Evolutionary conservation across 768 basidiomycete species (phyloP), one percentile per base, ranked within the genome.

Genomic region (Phallus indusiatus): DNA sequence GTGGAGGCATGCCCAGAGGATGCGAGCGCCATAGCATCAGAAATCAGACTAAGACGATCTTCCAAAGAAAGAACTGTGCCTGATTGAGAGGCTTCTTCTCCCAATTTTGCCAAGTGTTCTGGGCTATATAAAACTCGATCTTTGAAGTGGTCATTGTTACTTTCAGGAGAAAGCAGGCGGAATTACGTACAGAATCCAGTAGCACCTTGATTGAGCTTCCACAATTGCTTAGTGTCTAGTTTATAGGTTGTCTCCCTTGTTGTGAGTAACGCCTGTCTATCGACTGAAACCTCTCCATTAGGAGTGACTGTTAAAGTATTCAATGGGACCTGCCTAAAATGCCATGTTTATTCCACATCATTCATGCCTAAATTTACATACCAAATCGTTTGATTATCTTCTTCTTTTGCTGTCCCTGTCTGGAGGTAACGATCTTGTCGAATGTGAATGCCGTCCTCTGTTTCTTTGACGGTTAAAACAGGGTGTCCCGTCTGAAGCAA

Each of bases 341-440:
- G 14, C 14, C 42, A 42, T 4, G 4, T 42, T n/a, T 5, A 2
- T 42, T n/a, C 12, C 4, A 42, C 2, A 14, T 42, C n/a, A 16
- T 3, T 51, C 21, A 51, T 3, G 14, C 21, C 16, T 46, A n/a
- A 16, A 2, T 4, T 18, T 37, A 52, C 69, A 16, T 62, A 87
- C 94, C 94, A 97, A 60, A 90, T 77, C 1, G 90, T 94, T 69
- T 91, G 76, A 65, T 96, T 92, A 60, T 96, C 90, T 68, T 90
- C 82, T 10, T 82, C 81, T 65, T 85, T 82, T 9, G 83, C 84
- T 61, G 79, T 80, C 0, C 93, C 94, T 0, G 86, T 88, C 67
- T 90, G 87, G 51, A 98, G 75, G 80, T 96, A 98, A 18, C 96
- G 80, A 68, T 96, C 90, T 72, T 98, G 96, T 35, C 84, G 82